Evolutionary conservation across 306 rosid genomes (phyloP), one percentile per base, ranked within the genome.

Genomic region (Ormosia semicastrata): DNA sequence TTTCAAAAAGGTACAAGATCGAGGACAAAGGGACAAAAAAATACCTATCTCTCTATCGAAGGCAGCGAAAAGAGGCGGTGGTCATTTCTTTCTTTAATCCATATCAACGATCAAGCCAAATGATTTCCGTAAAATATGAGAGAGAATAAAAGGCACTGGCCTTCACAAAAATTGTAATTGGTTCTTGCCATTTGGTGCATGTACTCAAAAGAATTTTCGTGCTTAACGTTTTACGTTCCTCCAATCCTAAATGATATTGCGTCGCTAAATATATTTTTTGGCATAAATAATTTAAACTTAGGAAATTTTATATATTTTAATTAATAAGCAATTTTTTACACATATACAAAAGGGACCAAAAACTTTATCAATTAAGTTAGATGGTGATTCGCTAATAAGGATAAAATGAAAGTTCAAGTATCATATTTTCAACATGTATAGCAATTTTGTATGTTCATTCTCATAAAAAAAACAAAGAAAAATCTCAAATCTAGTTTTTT

Each of bases 41-140:
- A 84, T 85, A 39, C 90, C 69, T 84, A 63, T n/a, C 88, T 70
- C 85, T 69, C 49, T 2, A n/a, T 47, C 46, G 18, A 85, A 75
- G 88, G 29, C 7, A 85, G 8, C 73, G 4, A 33, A 84, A 80
- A 66, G 78, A 52, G 74, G 39, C 52, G 17, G 12, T 59, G 66
- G 68, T 39, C 66, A 33, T 33, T 59, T 40, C 12, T 63, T 67
- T 44, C 68, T 76, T 76, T 76, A 60, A 69, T 59, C 13, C 3
- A 30, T 29, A 62, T 68, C 73, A 52, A 68, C 30, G 29, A 62
- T 68, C 73, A 52, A 68, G 8, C 66, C 77, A 67, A 75, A 18
- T 75, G 15, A 72, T 36, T 75, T 46, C 46, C 13, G 11, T 40
- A 43, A 56, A 75, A 6, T 56, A 47, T 13, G 72, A 67, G 8